These are phyloP conservation scores for Amoebophrya sp. DNA, from an alignment of 169 alveolate genomes.

Conservation along the genomic window DNA sequence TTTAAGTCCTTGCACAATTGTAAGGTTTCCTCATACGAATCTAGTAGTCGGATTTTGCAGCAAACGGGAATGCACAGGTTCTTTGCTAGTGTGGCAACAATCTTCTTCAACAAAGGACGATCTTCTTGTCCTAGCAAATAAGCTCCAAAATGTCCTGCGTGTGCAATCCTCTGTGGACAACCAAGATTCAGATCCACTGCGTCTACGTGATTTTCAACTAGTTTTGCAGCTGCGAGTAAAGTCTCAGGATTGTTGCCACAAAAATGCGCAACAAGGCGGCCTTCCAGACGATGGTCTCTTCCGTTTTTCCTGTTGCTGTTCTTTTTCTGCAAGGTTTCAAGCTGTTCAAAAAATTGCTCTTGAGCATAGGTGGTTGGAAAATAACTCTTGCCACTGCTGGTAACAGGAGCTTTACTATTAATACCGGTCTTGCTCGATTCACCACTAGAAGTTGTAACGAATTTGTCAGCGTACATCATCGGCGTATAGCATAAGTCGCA, in stretches of 20 bases:
- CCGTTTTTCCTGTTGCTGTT: too few species aligned
- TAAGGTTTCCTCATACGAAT: not conserved
- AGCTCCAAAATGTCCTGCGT: not conserved
- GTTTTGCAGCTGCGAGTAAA: not conserved
- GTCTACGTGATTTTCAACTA: not conserved
- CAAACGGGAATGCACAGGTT: not conserved
- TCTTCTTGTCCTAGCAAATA: not conserved
- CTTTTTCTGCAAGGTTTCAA: too few species aligned
- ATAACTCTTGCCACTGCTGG: too few species aligned
- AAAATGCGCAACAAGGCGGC: constrained; percentile 42
- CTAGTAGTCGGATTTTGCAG: not conserved
- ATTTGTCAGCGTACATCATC: not conserved
- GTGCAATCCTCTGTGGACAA: constrained; percentile 4
- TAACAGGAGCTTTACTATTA: too few species aligned
- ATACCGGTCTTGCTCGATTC: too few species aligned
- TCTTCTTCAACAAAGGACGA: not conserved
- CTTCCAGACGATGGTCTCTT: too few species aligned
- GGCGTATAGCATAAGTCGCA: not conserved
- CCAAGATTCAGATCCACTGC: not conserved
- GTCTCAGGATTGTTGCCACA: constrained; percentile 43
- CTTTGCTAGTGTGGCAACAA: not conserved
- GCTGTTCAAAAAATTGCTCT: not conserved
- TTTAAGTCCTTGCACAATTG: not conserved
- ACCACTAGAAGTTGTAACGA: too few species aligned
- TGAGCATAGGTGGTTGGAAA: not conserved